These are phyloP conservation scores for Starmerella stigmatis DNA, from an alignment of 805 yeast genomes.

Conservation along the genomic window DNA sequence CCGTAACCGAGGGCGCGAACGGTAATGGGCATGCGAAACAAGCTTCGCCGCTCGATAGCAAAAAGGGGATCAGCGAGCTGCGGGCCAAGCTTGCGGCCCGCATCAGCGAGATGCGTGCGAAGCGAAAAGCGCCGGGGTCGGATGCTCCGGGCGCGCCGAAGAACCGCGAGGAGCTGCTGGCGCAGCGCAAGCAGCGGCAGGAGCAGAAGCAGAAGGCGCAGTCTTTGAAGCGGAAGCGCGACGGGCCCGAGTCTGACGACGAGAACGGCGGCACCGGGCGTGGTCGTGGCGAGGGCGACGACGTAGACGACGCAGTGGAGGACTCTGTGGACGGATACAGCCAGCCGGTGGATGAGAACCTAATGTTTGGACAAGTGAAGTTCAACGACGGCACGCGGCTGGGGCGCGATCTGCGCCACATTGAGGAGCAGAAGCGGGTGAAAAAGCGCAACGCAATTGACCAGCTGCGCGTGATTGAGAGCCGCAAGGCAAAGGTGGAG, in stretches of 20 bases:
- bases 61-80: conserved; percentile 46
- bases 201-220: conserved; percentile 28
- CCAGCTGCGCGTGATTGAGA: conserved; percentile 67
- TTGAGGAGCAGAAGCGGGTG: conserved; percentile 39
- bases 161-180: conserved; percentile 46
- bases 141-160: conserved; percentile 65
- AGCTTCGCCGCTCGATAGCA: conserved; percentile 8
- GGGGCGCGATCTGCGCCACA: conserved; percentile 55
- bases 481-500: conserved; percentile 54
- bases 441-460: conserved; percentile 79
- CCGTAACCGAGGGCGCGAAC: background rate
- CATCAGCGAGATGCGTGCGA: conserved; percentile 58
- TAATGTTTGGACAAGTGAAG: conserved; percentile 65
- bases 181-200: conserved; percentile 34
- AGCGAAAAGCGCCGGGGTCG: conserved; percentile 86
- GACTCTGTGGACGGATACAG: no score
- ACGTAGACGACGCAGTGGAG: conserved; percentile 31
- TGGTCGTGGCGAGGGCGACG: conserved; percentile 20
- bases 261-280: no score
- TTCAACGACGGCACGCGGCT: conserved; percentile 74
- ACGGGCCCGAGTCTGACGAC: conserved; percentile 27
- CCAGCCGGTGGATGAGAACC: conserved; percentile 26
- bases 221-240: conserved; percentile 17
- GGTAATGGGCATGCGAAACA: background rate
- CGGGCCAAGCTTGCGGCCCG: conserved; percentile 69